Evolutionary conservation across 2,329 filamentous ascomycete genomes (phyloP), one percentile per base, ranked within the genome.

Genomic region (Triangularia verruculosa): DNA sequence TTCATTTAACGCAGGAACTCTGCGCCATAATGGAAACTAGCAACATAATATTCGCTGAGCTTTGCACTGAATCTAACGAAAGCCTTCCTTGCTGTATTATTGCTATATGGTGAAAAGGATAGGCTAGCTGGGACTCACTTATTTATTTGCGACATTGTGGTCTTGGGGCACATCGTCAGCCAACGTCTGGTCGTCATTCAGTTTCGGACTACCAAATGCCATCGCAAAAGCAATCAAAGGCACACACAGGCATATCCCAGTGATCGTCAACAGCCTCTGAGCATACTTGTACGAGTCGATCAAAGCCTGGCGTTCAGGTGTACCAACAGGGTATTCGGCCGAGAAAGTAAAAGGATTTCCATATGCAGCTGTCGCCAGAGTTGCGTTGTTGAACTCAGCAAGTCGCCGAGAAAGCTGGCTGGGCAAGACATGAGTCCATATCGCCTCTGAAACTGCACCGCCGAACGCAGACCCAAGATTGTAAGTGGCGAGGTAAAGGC

Each of bases 391-490:
- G 59, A 67, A 70, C 1, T 34, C 27, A 0, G 57, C 57, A 1
- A 72, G 57, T 61, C 68, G 61, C 2, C 69, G 61, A 5, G 69
- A 68, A 2, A 89, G 79, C 47, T 78, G 71, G 0, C 64, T 62
- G 1, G 83, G 84, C 53, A 88, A 76, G 2, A 82, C 75, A 70
- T 89, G 84, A 0, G 82, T 83, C 86, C 86, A 89, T 65, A 89
- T 81, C 20, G 84, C 83, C 13, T 86, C 86, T 0, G 86, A 86
- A 25, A 89, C 80, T 15, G 83, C 79, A 70, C 83, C 83, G 22
- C 86, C 86, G 1, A 88, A 72, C 0, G 86, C 86, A 4, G 80
- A 85, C 28, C 86, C 86, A 43, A 89, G 79, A 71, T 85, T 86
- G 75, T 88, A 89, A n/a, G 77, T 81, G 15, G 86, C 83, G 2